phyloP scores from a whole-genome alignment of 164 flowering plant genomes.

The Nelumbo lutea region DNA sequence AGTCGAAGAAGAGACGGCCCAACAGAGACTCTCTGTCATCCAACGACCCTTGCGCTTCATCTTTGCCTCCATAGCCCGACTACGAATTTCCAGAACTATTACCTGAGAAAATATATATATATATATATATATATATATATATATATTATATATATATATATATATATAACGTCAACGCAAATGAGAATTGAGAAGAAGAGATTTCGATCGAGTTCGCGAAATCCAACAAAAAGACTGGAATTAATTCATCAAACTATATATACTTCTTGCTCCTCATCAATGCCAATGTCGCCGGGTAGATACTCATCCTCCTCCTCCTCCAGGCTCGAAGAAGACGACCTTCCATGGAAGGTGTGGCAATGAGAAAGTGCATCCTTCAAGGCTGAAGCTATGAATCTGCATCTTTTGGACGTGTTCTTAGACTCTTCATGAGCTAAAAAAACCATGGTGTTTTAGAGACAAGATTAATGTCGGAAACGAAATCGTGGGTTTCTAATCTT shows the following conservation, averaged over 20 bases:
- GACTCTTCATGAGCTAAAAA: conserved; percentile 36
- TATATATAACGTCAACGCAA: too few relatives aligned
- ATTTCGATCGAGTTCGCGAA: too few relatives aligned
- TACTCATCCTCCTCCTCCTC: conserved; percentile 29
- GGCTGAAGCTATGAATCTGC: conserved; percentile 32
- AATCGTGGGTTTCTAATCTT: too few relatives aligned
- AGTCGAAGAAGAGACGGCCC: conserved; percentile 37
- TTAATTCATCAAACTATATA: background rate
- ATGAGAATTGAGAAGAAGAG: too few relatives aligned
- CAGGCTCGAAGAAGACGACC: conserved; percentile 18
- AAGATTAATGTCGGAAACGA: background rate
- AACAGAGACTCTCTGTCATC: conserved; percentile 31
- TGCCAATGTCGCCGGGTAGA: conserved; percentile 26
- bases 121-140: too few relatives aligned
- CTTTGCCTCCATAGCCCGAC: conserved; percentile 52
- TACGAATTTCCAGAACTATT: conserved; percentile 50
- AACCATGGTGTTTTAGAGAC: conserved; percentile 24
- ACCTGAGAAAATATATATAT: conserved; percentile 25
- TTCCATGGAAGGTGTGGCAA: conserved; percentile 29
- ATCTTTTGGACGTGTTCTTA: conserved; percentile 30
- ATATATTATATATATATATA: too few relatives aligned
- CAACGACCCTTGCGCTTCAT: conserved; percentile 33
- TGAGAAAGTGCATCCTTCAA: conserved; percentile 44
- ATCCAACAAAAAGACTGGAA: too few relatives aligned
- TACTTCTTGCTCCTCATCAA: conserved; percentile 55